Conservation (phyloP, 176 grass and related monocot genomes). For the Luzula sylvatica region DNA sequence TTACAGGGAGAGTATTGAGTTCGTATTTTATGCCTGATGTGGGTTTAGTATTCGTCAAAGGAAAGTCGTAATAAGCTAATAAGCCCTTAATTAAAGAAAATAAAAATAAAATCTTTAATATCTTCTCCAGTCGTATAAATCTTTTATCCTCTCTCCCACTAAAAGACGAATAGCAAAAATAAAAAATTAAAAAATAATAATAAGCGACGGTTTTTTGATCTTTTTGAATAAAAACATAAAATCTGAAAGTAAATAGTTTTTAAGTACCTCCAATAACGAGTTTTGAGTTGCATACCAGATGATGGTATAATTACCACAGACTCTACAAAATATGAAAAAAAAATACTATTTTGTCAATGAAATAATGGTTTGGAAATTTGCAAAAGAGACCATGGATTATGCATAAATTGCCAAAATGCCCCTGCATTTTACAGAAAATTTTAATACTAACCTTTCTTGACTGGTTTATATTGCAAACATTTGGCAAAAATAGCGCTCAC, state of each 20-base stretch:
- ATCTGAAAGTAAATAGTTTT: constrained; percentile 1
- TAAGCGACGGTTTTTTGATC: no score
- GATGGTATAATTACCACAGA: constrained; percentile 60
- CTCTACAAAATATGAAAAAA: constrained; percentile 34
- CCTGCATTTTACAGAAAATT: no score
- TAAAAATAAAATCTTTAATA: constrained; percentile 2
- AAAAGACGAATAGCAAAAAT: background rate
- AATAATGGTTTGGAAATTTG: no score
- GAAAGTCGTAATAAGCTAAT: constrained; percentile 67
- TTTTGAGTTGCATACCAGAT: constrained; percentile 70
- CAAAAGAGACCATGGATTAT: no score
- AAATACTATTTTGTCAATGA: no score
- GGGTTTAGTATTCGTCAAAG: constrained; percentile 17
- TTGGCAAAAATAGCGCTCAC: constrained; percentile 33
- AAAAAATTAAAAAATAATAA: no score
- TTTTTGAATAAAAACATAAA: background rate
- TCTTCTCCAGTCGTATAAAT: constrained; percentile 51
- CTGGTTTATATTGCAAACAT: constrained; percentile 37
- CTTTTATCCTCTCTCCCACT: constrained; percentile 39
- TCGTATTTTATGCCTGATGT: constrained; percentile 41
- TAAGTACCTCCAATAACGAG: constrained; percentile 63
- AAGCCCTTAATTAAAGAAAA: constrained; percentile 39
- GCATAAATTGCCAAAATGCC: background rate
- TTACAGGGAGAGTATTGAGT: constrained; percentile 79
- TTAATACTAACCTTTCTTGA: constrained; percentile 71